These are phyloP conservation scores for Malassezia furfur DNA, from an alignment of 1,284 basidiomycete genomes.

Conservation along the genomic window DNA sequence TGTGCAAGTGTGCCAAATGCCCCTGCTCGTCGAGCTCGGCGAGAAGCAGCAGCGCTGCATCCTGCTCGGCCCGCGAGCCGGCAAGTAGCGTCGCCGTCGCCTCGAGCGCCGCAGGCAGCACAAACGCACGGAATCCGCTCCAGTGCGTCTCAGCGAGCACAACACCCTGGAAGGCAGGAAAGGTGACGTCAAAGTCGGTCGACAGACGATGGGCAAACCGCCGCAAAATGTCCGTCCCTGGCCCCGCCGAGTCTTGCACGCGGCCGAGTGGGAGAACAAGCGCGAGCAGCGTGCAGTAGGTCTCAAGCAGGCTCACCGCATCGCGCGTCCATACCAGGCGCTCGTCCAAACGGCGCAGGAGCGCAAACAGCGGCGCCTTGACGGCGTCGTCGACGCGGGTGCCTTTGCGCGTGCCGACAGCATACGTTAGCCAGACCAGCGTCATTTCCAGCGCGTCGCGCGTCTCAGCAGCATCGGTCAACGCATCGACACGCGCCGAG, in stretches of 20 bases:
- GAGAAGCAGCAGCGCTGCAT: conserved; percentile 29
- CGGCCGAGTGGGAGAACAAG: conserved; percentile 34
- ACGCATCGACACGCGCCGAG: neutral
- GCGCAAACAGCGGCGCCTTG: conserved; percentile 29
- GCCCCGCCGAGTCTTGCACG: conserved; percentile 28
- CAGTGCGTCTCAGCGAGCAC: conserved; percentile 32
- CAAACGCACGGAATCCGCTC: conserved; percentile 39
- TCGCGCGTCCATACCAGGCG: neutral
- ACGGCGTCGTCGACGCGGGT: conserved; percentile 27
- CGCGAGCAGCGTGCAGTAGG: conserved; percentile 21
- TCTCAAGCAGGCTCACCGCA: neutral
- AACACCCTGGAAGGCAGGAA: conserved; percentile 31
- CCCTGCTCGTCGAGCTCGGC: conserved; percentile 18
- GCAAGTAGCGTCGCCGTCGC: conserved; percentile 21
- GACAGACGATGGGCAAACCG: conserved; percentile 16
- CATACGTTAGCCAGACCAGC: conserved; percentile 31
- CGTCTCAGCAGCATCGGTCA: too few relatives aligned
- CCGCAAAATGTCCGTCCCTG: conserved; percentile 14
- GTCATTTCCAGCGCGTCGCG: conserved; percentile 15
- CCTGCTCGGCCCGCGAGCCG: neutral
- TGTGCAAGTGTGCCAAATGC: conserved; percentile 4
- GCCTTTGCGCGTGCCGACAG: conserved; percentile 39
- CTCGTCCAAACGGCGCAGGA: conserved; percentile 20
- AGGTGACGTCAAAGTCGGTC: conserved; percentile 14
- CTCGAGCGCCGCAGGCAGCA: conserved; percentile 32